Evolutionary conservation across 2,329 filamentous ascomycete genomes (phyloP).

Genomic region (Beauveria caledonica): DNA sequence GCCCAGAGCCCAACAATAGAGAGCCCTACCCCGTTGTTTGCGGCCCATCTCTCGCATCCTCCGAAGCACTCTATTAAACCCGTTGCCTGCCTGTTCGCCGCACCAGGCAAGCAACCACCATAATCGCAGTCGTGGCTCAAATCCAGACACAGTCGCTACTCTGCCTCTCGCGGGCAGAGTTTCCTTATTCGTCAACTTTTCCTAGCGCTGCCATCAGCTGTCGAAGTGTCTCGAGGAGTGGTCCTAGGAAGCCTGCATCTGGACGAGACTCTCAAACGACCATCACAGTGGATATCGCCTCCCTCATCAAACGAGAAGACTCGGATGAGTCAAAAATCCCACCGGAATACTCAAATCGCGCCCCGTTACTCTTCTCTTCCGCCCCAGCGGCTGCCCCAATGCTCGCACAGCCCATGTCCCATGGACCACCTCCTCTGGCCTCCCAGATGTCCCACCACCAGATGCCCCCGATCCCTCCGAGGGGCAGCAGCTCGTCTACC

Average conservation of each 20-base stretch:
- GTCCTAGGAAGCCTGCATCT: constrained; percentile 17
- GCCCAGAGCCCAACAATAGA: neutral
- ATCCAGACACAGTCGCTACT: constrained; percentile 32
- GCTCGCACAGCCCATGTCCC: constrained; percentile 6
- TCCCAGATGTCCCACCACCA: constrained; percentile 6
- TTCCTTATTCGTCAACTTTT: constrained; percentile 18
- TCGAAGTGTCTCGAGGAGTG: neutral
- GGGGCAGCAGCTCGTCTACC: neutral
- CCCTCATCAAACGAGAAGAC: constrained; percentile 70
- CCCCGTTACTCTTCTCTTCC: constrained; percentile 26
- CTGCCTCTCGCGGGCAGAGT: constrained; percentile 35
- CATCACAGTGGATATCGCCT: constrained; percentile 90
- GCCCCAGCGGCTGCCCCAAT: constrained; percentile 15
- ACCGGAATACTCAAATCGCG: constrained; percentile 1
- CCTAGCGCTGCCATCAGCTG: constrained; percentile 7
- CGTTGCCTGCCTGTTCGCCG: constrained; percentile 10
- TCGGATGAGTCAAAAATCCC: constrained; percentile 55
- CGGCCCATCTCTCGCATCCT: neutral
- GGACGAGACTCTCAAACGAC: constrained; percentile 19
- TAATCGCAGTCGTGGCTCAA: constrained; percentile 33
- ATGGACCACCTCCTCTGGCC: constrained; percentile 9
- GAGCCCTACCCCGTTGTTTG: neutral
- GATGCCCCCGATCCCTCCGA: neutral
- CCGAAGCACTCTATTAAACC: neutral
- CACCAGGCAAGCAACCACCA: constrained; percentile 9